Conservation (phyloP, 768 basidiomycete genomes). For the Lyophyllum decastes region DNA sequence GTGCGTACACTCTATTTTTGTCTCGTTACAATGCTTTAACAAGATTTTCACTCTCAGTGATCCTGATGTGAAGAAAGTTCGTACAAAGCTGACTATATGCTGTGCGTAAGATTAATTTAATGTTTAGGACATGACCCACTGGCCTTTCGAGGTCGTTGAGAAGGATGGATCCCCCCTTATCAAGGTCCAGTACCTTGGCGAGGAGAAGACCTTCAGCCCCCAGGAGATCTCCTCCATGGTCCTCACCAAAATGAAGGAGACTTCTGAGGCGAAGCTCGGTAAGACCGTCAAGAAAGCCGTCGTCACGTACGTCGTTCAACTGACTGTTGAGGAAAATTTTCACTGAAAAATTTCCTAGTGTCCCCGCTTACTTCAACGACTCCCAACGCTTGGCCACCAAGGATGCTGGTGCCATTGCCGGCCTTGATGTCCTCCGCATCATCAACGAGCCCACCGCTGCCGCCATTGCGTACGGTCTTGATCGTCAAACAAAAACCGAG, state of each 20-base stretch:
- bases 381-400: slow-evolving; percentile 99
- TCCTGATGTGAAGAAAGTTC: slow-evolving; percentile 89
- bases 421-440: slow-evolving; percentile 99
- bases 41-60: slow-evolving; percentile 50
- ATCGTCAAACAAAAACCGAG: slow-evolving; percentile 92
- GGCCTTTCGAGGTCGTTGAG: slow-evolving; percentile 97
- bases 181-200: slow-evolving; percentile 92
- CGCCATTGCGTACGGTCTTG: slow-evolving; percentile 98
- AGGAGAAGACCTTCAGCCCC: slow-evolving; percentile 95
- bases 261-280: slow-evolving; percentile 98
- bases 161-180: slow-evolving; percentile 97
- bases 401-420: slow-evolving; percentile 97
- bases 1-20: slow-evolving; percentile 43
- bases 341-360: slow-evolving; percentile 41
- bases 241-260: slow-evolving; percentile 99
- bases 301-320: slow-evolving; percentile 72
- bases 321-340: not conserved
- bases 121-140: slow-evolving; percentile 83
- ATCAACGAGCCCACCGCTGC: slow-evolving; percentile 99
- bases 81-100: slow-evolving; percentile 18
- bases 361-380: slow-evolving; percentile 99
- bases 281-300: slow-evolving; percentile 99
- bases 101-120: slow-evolving; percentile 11
- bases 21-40: slow-evolving; percentile 11
- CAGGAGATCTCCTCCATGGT: slow-evolving; percentile 99